phyloP scores from a whole-genome alignment of 2,329 filamentous ascomycete species.

The Rhexocercosporidium sp. region DNA sequence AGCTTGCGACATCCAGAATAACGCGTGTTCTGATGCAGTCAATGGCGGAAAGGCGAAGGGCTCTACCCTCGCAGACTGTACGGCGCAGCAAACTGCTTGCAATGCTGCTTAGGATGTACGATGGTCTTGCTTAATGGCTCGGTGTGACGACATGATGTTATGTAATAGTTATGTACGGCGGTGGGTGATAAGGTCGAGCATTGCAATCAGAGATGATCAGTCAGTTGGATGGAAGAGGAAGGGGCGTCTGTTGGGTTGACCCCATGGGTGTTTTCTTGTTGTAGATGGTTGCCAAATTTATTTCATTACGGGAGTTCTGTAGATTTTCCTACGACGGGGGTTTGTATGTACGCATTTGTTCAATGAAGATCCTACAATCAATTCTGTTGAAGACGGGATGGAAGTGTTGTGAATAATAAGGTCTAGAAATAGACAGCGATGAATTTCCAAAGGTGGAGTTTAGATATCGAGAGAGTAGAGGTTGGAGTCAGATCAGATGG shows the following conservation, averaged over 20 bases:
- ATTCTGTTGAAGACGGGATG: not conserved
- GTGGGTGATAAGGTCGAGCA: not conserved
- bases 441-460: not conserved
- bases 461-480: not conserved
- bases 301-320: slow-evolving; percentile 6
- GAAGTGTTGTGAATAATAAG: not conserved
- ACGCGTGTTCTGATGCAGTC: slow-evolving; percentile 59
- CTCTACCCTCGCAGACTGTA: slow-evolving; percentile 54
- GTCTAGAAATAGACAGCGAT: not conserved
- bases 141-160: not conserved
- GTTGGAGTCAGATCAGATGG: not conserved
- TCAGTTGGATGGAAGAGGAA: not conserved
- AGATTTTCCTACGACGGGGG: slow-evolving; percentile 5
- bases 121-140: not conserved
- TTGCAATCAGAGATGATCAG: not conserved
- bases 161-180: not conserved
- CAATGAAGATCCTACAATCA: slow-evolving; percentile 1
- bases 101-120: slow-evolving; percentile 39
- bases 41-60: slow-evolving; percentile 52
- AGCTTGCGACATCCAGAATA: slow-evolving; percentile 66
- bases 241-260: slow-evolving; percentile 13
- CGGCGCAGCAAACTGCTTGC: slow-evolving; percentile 42
- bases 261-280: slow-evolving; percentile 8
- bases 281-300: slow-evolving; percentile 7
- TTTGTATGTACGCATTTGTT: slow-evolving; percentile 12